Conservation (phyloP, 129 eudicot genomes). For the Glebionis coronaria region DNA sequence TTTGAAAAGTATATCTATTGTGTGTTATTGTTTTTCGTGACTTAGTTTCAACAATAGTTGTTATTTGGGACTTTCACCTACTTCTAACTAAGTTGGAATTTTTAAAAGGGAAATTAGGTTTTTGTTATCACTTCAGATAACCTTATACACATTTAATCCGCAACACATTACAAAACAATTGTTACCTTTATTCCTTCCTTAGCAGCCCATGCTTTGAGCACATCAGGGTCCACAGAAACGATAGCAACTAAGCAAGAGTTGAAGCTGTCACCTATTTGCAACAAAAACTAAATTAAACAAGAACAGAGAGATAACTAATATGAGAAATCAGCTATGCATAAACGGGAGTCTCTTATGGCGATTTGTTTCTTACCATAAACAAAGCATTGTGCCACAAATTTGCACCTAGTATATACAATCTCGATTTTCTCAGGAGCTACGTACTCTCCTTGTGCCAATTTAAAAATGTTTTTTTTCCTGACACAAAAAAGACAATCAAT, state of each 20-base stretch:
- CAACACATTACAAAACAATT: not conserved
- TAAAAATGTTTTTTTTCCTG: slow-evolving; percentile 93
- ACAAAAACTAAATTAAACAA: not conserved
- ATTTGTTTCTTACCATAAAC: slow-evolving; percentile 57
- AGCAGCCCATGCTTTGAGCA: slow-evolving; percentile 62
- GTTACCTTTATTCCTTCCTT: slow-evolving; percentile 73
- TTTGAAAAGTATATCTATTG: no score
- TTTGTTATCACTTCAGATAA: no score
- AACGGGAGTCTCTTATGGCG: not conserved
- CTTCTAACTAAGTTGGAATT: not conserved
- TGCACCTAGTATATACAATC: slow-evolving; percentile 81
- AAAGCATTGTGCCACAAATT: slow-evolving; percentile 84
- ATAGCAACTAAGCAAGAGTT: slow-evolving; percentile 75
- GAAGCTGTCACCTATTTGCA: slow-evolving; percentile 74
- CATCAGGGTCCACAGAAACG: slow-evolving; percentile 68
- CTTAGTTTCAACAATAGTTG: no score
- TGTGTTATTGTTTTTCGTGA: no score
- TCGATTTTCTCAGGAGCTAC: slow-evolving; percentile 95
- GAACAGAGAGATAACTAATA: not conserved
- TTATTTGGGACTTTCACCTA: no score
- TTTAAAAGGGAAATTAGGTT: not conserved
- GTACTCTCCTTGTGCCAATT: slow-evolving; percentile 94
- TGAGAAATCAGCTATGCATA: slow-evolving; percentile 2
- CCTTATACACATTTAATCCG: no score
- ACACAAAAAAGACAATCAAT: not conserved